A percentile compares a stretch with the other conserved stretches of the same genome.
phyloP scores from a whole-genome alignment of 805 yeast species.

The Kuraishia capsulata region DNA sequence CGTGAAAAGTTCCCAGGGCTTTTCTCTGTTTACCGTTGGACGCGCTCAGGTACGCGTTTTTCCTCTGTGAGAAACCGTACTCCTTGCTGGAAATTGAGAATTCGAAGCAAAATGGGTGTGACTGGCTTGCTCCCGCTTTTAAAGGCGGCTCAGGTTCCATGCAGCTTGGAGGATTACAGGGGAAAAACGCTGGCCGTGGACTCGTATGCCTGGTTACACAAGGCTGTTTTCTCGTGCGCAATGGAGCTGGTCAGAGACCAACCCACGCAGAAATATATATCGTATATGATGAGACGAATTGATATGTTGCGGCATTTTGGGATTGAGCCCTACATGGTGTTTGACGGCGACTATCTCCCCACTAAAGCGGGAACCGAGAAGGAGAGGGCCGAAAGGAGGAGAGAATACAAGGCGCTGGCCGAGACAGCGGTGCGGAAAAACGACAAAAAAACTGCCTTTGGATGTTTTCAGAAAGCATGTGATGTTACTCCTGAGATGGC shows the following conservation, averaged over 20 bases:
- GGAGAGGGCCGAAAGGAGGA: slow-evolving; percentile 51
- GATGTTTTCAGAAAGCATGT: slow-evolving; percentile 67
- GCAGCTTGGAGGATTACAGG: slow-evolving; percentile 47
- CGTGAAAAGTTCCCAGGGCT: too few relatives aligned
- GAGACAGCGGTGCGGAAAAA: slow-evolving; percentile 41
- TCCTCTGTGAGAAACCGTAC: too few relatives aligned
- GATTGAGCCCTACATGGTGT: slow-evolving; percentile 78
- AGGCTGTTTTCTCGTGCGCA: slow-evolving; percentile 76
- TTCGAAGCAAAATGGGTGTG: slow-evolving; percentile 59
- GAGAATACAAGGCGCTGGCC: slow-evolving; percentile 50
- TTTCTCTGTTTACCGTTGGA: too few relatives aligned
- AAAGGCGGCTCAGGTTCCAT: slow-evolving; percentile 60
- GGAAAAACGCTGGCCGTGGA: slow-evolving; percentile 88
- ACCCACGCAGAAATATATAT: slow-evolving; percentile 67
- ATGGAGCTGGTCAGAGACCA: slow-evolving; percentile 63
- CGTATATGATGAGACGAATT: slow-evolving; percentile 58
- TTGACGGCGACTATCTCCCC: slow-evolving; percentile 86
- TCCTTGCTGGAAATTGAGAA: too few relatives aligned
- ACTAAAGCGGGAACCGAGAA: slow-evolving; percentile 67
- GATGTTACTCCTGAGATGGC: slow-evolving; percentile 91
- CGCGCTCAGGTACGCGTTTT: too few relatives aligned
- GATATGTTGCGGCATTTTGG: slow-evolving; percentile 58
- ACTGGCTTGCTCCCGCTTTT: slow-evolving; percentile 73
- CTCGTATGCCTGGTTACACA: slow-evolving; percentile 94
- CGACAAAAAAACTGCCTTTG: slow-evolving; percentile 51